Conservation (phyloP, 2,329 filamentous ascomycete species). For the Sporothrix dimorphospora region DNA sequence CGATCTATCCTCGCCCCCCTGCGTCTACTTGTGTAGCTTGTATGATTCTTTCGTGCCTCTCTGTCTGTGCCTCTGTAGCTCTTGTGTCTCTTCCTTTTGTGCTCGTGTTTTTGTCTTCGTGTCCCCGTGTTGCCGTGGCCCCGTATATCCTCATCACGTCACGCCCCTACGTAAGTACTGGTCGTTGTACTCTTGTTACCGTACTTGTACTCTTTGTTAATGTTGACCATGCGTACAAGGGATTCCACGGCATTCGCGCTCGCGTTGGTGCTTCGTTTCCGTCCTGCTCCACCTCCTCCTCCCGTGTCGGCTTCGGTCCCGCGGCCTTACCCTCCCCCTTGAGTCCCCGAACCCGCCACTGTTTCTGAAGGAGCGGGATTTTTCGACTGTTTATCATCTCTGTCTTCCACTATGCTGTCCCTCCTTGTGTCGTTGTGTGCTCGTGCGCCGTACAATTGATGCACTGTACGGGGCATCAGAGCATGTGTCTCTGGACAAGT, state of each 20-base stretch:
- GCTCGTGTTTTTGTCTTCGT: neutral
- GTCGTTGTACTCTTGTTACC: neutral
- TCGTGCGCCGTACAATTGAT: neutral
- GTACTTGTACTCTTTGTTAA: neutral
- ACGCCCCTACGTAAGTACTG: neutral
- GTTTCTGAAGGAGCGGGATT: slow-evolving; percentile 14
- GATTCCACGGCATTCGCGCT: slow-evolving; percentile 1
- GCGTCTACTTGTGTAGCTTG: neutral
- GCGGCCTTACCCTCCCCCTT: neutral
- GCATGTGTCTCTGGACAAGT: neutral
- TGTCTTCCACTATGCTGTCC: neutral
- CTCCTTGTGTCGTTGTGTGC: neutral
- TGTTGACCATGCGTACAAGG: neutral
- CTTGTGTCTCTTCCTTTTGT: neutral
- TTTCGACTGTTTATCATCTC: neutral
- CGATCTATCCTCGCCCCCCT: slow-evolving; percentile 4
- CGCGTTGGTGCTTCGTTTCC: neutral
- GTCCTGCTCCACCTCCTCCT: neutral
- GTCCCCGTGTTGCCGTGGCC: neutral
- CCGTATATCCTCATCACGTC: slow-evolving; percentile 13
- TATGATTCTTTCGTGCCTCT: neutral
- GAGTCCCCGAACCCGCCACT: neutral
- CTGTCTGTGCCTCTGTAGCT: neutral
- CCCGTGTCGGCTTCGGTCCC: slow-evolving; percentile 12
- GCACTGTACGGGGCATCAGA: neutral